These are phyloP conservation scores for Geoglossum glabrum DNA, from an alignment of 495 filamentous ascomycete genomes.

Conservation along the genomic window DNA sequence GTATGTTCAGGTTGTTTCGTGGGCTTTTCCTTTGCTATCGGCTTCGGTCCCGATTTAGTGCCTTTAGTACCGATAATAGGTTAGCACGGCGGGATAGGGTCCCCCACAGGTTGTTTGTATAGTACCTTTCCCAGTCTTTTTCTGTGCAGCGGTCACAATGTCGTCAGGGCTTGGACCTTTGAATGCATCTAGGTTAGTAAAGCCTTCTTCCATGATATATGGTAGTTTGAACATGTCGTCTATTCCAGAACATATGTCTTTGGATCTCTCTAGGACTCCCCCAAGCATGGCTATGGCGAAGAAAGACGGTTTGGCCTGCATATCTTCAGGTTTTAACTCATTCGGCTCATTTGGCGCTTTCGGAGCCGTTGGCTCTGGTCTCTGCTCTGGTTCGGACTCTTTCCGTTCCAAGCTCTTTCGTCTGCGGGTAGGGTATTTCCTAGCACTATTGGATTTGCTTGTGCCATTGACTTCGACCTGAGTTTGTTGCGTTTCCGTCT, in stretches of 20 bases:
- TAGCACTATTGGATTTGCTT: neutral
- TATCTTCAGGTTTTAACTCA: neutral
- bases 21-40: neutral
- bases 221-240: constrained; percentile 28
- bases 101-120: neutral
- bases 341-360: neutral
- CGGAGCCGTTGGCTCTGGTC: neutral
- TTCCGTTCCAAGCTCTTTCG: neutral
- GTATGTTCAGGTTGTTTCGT: constrained; percentile 1
- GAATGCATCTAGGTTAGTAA: constrained; percentile 44
- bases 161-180: constrained; percentile 88
- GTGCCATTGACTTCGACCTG: neutral
- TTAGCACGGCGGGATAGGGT: neutral
- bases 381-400: neutral
- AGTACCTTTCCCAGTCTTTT: constrained; percentile 46
- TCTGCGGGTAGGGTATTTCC: constrained; percentile 9
- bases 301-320: constrained; percentile 28
- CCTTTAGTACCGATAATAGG: constrained; percentile 1
- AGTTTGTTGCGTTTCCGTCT: neutral
- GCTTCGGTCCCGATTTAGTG: neutral
- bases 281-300: constrained; percentile 55
- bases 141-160: constrained; percentile 68
- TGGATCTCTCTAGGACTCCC: neutral
- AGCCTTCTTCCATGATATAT: constrained; percentile 25
- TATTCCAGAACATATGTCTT: neutral